These are phyloP conservation scores for Coemansia linderi DNA, from an alignment of 371 early-diverging fungal species.

Conservation along the genomic window DNA sequence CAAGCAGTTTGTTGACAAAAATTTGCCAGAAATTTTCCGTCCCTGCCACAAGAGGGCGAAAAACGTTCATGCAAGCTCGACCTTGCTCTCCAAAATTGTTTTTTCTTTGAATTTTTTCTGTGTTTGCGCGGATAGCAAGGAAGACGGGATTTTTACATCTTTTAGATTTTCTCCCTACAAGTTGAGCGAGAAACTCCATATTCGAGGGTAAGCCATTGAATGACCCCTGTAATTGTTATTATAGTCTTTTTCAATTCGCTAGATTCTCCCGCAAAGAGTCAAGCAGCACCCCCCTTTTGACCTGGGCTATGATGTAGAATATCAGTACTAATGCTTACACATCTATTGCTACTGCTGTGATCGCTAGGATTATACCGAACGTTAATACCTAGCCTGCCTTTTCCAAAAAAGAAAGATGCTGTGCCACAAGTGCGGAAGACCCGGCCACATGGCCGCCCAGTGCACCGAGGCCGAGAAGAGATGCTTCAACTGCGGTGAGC, in stretches of 20 bases:
- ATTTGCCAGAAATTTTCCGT: background rate
- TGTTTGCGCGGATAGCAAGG: conserved; percentile 8
- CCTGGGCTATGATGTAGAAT: background rate
- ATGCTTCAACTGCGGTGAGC: conserved; percentile 44
- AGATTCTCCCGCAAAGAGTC: background rate
- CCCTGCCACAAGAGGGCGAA: background rate
- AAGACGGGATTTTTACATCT: background rate
- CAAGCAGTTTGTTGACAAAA: background rate
- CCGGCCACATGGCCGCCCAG: conserved; percentile 26
- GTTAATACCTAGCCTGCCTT: background rate
- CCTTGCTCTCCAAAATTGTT: background rate
- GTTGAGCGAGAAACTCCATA: conserved; percentile 3
- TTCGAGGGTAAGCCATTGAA: conserved; percentile 6
- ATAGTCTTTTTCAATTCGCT: background rate
- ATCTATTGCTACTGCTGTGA: background rate
- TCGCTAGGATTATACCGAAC: conserved; percentile 1
- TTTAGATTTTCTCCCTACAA: conserved; percentile 3
- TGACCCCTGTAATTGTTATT: background rate
- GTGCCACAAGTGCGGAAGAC: conserved; percentile 45
- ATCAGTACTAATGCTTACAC: conserved; percentile 1
- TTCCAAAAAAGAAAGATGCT: conserved; percentile 19
- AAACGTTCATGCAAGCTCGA: background rate
- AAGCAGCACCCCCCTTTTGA: background rate
- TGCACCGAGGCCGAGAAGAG: conserved; percentile 15
- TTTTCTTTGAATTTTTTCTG: background rate